Base-by-base conservation (phyloP, 768 basidiomycete species). In the Mycena crocata region DNA sequence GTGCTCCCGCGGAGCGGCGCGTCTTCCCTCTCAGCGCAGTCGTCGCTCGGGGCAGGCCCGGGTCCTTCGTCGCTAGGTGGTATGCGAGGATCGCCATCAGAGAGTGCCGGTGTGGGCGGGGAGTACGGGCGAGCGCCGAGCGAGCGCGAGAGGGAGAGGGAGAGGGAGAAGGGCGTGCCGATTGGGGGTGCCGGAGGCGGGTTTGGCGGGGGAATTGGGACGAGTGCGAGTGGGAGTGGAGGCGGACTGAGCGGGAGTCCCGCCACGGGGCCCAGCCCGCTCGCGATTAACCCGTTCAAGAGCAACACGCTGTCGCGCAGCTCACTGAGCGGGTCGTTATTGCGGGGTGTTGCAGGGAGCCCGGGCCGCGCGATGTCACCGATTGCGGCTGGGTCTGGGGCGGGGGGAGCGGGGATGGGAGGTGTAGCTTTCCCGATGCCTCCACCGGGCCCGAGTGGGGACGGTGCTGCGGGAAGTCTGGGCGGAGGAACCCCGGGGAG, bases 281-380 rank as follows among this genome's bases (percentile, higher is more conserved):
- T 61, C 26, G 49, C 59, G 64, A 70, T 70, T 45, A 71, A 62
- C 64, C 78, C 76, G 1, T 77, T 75, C 68, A 77, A 78, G 66
- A 77, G 74, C 52, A 76, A 76, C 62, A 77, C 76, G 19, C 69
- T 78, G 28, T 66, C 64, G 46, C 59, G 64, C 31, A 62, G 64
- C 55, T 59, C 61, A 46, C 46, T 70, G 31, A 63, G 37, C 8
- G 57, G 60, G 39, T 70, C 69, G 60, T 15, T 70, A 19, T 23
- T 70, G 56, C 64, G 69, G 2, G 61, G 61, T n/a, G 64, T 54
- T 1, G 55, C 60, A 52, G 68, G 68, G 44, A 55, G 68, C 37
- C 56, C 61, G 19, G 61, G 68, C 34, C 54, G 68, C 19, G 35
- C 59, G 60, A 34, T 52, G 40, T 54, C 57, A 37, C 45, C 60